A percentile compares a stretch with the other conserved stretches of the same genome.
These are phyloP conservation scores for Leccinellum rugosiceps DNA, from an alignment of 768 basidiomycete species.

Conservation along the genomic window DNA sequence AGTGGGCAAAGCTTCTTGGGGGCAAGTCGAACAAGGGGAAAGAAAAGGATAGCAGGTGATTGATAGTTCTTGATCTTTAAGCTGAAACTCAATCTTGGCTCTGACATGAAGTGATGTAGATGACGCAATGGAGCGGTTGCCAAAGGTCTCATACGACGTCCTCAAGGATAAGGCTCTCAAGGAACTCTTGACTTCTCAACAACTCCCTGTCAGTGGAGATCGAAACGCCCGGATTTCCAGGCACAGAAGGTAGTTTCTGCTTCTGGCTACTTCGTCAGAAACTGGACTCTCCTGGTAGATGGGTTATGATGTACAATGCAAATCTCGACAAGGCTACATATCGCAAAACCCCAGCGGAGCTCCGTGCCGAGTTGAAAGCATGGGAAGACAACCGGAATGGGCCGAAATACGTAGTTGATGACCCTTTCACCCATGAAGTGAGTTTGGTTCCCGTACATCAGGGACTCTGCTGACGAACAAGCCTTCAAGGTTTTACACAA, in stretches of 20 bases:
- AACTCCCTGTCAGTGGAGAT: constrained; percentile 51
- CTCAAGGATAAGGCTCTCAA: constrained; percentile 60
- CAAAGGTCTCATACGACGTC: constrained; percentile 62
- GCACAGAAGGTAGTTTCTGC: constrained; percentile 51
- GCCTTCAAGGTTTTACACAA: constrained; percentile 20
- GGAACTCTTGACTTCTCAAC: constrained; percentile 51
- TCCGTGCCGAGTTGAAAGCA: constrained; percentile 50
- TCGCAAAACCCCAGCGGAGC: constrained; percentile 44
- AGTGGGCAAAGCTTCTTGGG: constrained; percentile 45
- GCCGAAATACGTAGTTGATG: constrained; percentile 34
- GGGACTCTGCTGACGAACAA: background rate
- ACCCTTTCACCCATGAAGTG: constrained; percentile 41
- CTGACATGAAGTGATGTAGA: constrained; percentile 26
- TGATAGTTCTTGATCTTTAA: background rate
- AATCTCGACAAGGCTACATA: constrained; percentile 59
- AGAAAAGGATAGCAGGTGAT: constrained; percentile 33
- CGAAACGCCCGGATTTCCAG: constrained; percentile 49
- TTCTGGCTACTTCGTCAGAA: background rate
- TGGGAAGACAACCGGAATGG: constrained; percentile 55
- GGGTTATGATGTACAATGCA: constrained; percentile 68
- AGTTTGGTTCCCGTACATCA: constrained; percentile 1
- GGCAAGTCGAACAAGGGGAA: constrained; percentile 39
- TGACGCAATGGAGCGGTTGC: constrained; percentile 44
- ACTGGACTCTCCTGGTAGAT: constrained; percentile 38
- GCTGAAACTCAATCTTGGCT: constrained; percentile 12